Base-by-base conservation (phyloP, 768 basidiomycete genomes). In the Neoboletus subvelutipes region DNA sequence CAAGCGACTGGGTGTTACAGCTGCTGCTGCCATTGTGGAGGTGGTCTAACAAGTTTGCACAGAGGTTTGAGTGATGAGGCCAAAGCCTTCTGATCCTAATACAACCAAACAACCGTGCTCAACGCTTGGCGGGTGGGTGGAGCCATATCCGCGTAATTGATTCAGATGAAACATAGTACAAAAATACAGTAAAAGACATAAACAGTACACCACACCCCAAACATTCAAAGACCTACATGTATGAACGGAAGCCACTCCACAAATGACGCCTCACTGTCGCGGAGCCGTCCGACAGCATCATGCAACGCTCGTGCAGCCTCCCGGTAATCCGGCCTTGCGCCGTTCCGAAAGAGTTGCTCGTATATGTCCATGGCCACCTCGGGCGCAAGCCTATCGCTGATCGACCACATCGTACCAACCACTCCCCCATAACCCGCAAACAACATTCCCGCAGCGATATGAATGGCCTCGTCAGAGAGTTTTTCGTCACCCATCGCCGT, bases 1-100 rank as follows among this genome's bases (percentile, higher is more conserved):
- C n/a, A 91, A 71, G 50, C 84, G 82, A 37, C 80, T 75, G 22
- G 80, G 77, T 5, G 74, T 63, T n/a, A 82, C 64, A 11, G 70
- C 67, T 36, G 77, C 67, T 29, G 80, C 69, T 9, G 58, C 55
- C 69, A 72, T 71, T 24, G 45, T 42, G 42, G 41, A 28, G 15
- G 31, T 29, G 18, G 39, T 29, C 43, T 33, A 24, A 28, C n/a
- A 37, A 28, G 36, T 36, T 37, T 31, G 31, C 18, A 4, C n/a
- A 5, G n/a, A 63, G 46, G 62, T 12, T 31, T n/a, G n/a, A n/a
- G n/a, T 31, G 31, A 31, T 3, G 31, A 31, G 11, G 12, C 40
- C 45, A 46, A 52, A 55, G 52, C 60, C 65, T 52, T 70, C 46
- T 54, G 59, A 67, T 66, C 57, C 62, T 72, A 72, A 72, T 56